Conservation (phyloP, 768 basidiomycete genomes). For the Mycena pura region DNA sequence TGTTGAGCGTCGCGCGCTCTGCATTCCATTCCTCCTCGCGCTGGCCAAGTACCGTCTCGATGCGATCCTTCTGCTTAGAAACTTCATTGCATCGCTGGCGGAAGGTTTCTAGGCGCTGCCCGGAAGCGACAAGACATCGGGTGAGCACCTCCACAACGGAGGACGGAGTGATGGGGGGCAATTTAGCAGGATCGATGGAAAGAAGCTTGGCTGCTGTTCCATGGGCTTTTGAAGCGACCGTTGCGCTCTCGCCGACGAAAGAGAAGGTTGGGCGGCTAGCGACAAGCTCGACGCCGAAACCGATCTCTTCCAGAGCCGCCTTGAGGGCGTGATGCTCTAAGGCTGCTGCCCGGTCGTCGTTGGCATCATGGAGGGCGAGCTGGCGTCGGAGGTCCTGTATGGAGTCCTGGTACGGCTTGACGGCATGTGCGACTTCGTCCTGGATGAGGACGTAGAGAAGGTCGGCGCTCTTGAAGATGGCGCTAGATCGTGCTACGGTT, state of each 20-base stretch:
- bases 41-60: neutral
- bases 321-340: neutral
- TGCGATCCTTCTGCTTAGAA: neutral
- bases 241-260: conserved; percentile 7
- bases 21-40: neutral
- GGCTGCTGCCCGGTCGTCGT: neutral
- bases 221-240: neutral
- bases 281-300: neutral
- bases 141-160: conserved; percentile 7
- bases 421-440: conserved; percentile 1
- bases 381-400: neutral
- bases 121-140: neutral
- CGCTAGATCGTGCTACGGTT: conserved; percentile 6
- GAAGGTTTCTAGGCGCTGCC: neutral
- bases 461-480: conserved; percentile 10
- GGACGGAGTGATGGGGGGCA: conserved; percentile 3
- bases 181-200: neutral
- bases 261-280: neutral
- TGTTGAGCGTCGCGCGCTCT: neutral
- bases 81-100: neutral
- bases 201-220: neutral
- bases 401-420: conserved; percentile 6
- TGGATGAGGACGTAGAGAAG: conserved; percentile 7
- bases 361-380: neutral
- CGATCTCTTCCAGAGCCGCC: neutral